phyloP scores from a whole-genome alignment of 2,329 filamentous ascomycete species.

The Colletotrichum musae region DNA sequence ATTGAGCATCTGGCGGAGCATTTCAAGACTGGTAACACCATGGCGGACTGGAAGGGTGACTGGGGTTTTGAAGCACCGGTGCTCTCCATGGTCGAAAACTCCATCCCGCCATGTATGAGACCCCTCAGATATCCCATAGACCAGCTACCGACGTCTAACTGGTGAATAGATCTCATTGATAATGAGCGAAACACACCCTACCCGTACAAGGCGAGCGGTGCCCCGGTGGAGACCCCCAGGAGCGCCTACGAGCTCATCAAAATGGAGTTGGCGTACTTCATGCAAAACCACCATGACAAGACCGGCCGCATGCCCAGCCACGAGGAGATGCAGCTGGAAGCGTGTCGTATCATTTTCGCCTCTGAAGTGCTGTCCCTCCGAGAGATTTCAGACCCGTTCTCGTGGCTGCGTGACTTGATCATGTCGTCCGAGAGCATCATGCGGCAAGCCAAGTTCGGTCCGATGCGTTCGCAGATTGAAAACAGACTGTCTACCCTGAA shows the following conservation, averaged over 20 bases:
- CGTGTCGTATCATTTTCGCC: conserved; percentile 71
- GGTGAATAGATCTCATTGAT: conserved; percentile 72
- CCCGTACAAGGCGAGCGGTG: conserved; percentile 65
- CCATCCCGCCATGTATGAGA: conserved; percentile 74
- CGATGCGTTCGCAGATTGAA: conserved; percentile 61
- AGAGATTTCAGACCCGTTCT: conserved; percentile 54
- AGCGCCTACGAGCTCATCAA: conserved; percentile 76
- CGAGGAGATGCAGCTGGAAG: conserved; percentile 69
- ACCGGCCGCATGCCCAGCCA: conserved; percentile 61
- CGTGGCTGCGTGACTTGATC: conserved; percentile 73
- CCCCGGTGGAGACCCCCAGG: conserved; percentile 61
- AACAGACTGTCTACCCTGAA: conserved; percentile 63
- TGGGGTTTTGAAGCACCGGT: conserved; percentile 77
- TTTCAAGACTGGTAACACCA: conserved; percentile 75
- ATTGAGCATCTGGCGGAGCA: conserved; percentile 77
- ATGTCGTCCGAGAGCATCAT: conserved; percentile 62
- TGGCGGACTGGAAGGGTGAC: conserved; percentile 79
- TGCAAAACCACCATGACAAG: conserved; percentile 59
- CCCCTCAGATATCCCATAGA: conserved; percentile 54
- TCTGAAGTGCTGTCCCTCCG: conserved; percentile 63
- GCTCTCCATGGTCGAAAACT: conserved; percentile 75
- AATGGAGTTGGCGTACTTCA: conserved; percentile 68
- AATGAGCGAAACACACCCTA: conserved; percentile 71
- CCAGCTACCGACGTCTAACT: conserved; percentile 57
- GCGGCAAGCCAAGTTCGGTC: conserved; percentile 63